Base-by-base conservation (phyloP, 352 stramenopile species). In the Pythium apleroticum region DNA sequence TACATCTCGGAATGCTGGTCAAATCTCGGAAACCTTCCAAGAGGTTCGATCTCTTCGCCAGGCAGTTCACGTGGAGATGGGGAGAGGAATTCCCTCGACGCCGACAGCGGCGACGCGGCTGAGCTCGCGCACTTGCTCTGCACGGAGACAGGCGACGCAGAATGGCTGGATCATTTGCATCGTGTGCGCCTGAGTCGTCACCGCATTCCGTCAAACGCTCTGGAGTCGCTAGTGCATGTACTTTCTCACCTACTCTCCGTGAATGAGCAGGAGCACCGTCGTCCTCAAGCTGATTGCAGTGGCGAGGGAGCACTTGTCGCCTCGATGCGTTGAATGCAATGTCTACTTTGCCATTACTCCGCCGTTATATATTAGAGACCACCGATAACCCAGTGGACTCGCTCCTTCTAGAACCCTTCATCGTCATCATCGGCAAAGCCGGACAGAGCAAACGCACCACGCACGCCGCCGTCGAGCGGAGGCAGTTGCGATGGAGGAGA, bases 371-470 rank as follows among this genome's bases (percentile, higher is more conserved):
- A 33, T 10, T 33, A 33, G 5, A 33, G 30, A 33, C 30, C 30
- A n/a, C n/a, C n/a, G n/a, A n/a, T n/a, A n/a, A n/a, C n/a, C n/a
- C n/a, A n/a, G 31, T 24, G 39, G 46, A 30, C 22, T 53, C 14
- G 22, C 14, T 53, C 25, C 7, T 3, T 12, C 30, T 63, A 89
- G 28, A 86, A 89, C 50, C 80, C 80, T 57, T 85, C 69, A 11
- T 88, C 83, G 19, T 88, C 82, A 3, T 87, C 76, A 27, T 88
- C 78, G 20, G 85, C 80, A 27, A 89, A 89, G 9, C 75, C 82
- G 2, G 86, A 75, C n/a, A 91, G 86, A 41, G 80, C 71, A 41
- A 81, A 75, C 4, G 75, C 72, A 17, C 73, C 67, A 14, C 71
- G 71, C 19, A 57, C 31, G 4, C 52, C 31, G n/a, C 33, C 25